phyloP scores from a whole-genome alignment of 139 green algal genomes.

The Tetraselmis striata region DNA sequence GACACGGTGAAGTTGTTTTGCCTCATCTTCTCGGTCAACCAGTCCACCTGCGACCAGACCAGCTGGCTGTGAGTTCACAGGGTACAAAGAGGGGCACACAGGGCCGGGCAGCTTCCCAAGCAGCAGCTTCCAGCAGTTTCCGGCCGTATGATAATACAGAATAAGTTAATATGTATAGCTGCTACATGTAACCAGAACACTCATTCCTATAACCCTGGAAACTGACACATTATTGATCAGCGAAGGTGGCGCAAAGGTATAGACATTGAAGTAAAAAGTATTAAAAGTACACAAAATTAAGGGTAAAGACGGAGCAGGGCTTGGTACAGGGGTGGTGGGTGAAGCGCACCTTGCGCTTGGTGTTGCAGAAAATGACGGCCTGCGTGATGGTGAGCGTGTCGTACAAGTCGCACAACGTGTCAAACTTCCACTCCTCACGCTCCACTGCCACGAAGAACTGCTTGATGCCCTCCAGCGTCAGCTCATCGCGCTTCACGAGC shows the following conservation, averaged over 20 bases:
- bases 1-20: slow-evolving; percentile 97
- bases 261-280: slow-evolving; percentile 2
- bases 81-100: too few species aligned
- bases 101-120: too few species aligned
- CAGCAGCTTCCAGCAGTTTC: neutral
- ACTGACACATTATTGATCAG: too few species aligned
- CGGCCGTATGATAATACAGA: neutral
- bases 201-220: too few species aligned
- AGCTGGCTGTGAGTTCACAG: too few species aligned
- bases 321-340: neutral
- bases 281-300: neutral
- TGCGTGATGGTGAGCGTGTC: slow-evolving; percentile 99
- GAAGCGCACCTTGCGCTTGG: slow-evolving; percentile 82
- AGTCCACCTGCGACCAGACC: slow-evolving; percentile 91
- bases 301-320: neutral
- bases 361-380: slow-evolving; percentile 99
- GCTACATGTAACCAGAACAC: too few species aligned
- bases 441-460: slow-evolving; percentile 99
- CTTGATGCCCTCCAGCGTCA: slow-evolving; percentile 98
- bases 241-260: too few species aligned
- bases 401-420: slow-evolving; percentile 99
- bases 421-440: slow-evolving; percentile 99
- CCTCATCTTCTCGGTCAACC: slow-evolving; percentile 95
- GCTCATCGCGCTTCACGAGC: slow-evolving; percentile 98
- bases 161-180: neutral